Evolutionary conservation across 169 alveolate species (phyloP), one percentile per base, ranked within the genome.

Genomic region (Plasmodium knowlesi): DNA sequence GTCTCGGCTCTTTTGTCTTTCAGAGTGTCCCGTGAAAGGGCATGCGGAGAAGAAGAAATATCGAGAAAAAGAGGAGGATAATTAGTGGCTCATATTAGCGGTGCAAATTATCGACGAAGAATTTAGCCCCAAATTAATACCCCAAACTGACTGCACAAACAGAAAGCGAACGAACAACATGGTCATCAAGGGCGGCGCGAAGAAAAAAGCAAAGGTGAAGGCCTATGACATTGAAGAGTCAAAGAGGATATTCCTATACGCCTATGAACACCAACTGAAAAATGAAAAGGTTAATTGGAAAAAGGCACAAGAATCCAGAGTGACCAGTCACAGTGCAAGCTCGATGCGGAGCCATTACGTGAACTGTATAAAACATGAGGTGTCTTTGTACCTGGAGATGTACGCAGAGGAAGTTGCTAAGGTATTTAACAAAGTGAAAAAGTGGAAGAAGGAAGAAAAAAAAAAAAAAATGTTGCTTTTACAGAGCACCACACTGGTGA

Each of bases 401-500:
- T 85, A 85, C 28, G 19, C 93, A 10, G 93, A 85, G 43, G 93
- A 85, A 50, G 93, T 74, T 50, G 93, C 93, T 85, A 85, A 85
- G 79, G 1, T 85, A 25, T 85, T 85, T 50, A 34, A 8, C 37
- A 85, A 54, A 9, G 93, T 85, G 16, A 85, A 85, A 39, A 73
- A 74, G 61, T 85, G 84, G 85, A 85, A 85, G 61, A 85, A 46
- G 61, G 93, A 85, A 73, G 93, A 85, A 85, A 85, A 85, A 67
- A 83, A 83, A 83, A 85, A 85, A 74, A 85, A 85, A 61, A n/a
- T 85, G 34, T 37, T 85, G 39, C 46, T 54, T 30, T 46, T 85
- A 50, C 93, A 85, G 72, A 74, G 79, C 53, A 85, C 9, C 61
- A 22, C 76, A 30, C 39, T 85, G 10, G 93, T 74, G 76, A 85